Evolutionary conservation across 257 asterid genomes (phyloP), one percentile per base, ranked within the genome.

Genomic region (Ajuga chamaepitys): DNA sequence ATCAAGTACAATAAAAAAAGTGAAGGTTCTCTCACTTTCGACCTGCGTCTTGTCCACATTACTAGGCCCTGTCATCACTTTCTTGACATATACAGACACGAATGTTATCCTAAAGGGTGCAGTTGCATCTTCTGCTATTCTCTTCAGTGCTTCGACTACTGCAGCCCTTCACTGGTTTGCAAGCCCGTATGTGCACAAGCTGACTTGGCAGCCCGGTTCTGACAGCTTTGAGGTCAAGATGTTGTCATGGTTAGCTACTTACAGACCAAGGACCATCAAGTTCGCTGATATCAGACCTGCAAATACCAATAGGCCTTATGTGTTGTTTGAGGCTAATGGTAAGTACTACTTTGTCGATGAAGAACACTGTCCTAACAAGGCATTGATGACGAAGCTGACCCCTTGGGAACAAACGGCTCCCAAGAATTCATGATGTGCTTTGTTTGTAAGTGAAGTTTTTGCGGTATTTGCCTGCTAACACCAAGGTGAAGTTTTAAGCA

Each of bases 121-220:
- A n/a, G 95, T 94, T 67, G 99, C 97, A 25, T 88, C 96, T 28
- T 58, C 96, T 0, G 93, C 90, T 24, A 86, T 94, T 62, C 83
- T 94, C 81, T 35, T 89, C 3, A 88, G 97, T 64, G 99, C 97
- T 72, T 75, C 96, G 2, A 88, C 99, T 0, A 94, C 97, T 9
- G 92, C 77, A 0, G 97, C 81, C 35, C 95, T 94, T 65, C 96
- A 94, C 79, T 94, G 99, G 99, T 94, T 90, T 17, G 95, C 88
- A 68, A 88, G 92, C 82, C 99, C 99, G 25, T 94, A 94, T 22
- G 74, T 94, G 37, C 99, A 94, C 83, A 88, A 79, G 42, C 88
- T 94, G 37, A 88, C 84, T 47, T 94, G 99, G 99, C 86, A 80
- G 75, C 99, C 97, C 3, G 99, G 97, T 50, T 88, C 99, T 0